Evolutionary conservation across 352 stramenopile genomes (phyloP).

Genomic region (Phytophthora sojae): DNA sequence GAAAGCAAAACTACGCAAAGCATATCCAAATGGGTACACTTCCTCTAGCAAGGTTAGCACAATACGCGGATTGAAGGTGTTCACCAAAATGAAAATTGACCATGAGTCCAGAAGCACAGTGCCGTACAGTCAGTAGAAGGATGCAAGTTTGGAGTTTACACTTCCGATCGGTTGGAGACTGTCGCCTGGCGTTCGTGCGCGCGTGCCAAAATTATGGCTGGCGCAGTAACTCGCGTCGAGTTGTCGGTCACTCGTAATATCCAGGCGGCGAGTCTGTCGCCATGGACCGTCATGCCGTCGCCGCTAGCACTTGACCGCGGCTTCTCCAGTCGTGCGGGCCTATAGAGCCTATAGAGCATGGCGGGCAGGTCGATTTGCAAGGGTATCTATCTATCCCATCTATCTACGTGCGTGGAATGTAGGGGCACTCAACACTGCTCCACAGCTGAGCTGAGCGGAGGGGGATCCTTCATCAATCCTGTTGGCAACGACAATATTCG

Average conservation of each 20-base stretch:
- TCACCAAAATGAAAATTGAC: too few relatives aligned
- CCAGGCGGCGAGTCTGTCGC: conserved; percentile 11
- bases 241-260: conserved; percentile 10
- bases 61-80: too few relatives aligned
- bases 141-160: conserved; percentile 3
- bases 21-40: too few relatives aligned
- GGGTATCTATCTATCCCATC: not conserved
- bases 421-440: not conserved
- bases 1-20: too few relatives aligned
- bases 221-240: conserved; percentile 32
- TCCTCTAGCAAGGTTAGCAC: too few relatives aligned
- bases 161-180: not conserved
- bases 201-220: conserved; percentile 6
- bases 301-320: conserved; percentile 3
- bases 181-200: conserved; percentile 15
- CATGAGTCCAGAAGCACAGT: too few relatives aligned
- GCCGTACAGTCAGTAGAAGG: too few relatives aligned
- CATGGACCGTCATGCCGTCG: not conserved
- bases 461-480: not conserved
- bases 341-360: conserved; percentile 15
- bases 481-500: too few relatives aligned
- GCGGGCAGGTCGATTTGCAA: conserved; percentile 2
- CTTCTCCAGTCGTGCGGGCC: not conserved
- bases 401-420: not conserved
- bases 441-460: not conserved